Conservation (phyloP, 306 rosid genomes). For the Neltuma alba region DNA sequence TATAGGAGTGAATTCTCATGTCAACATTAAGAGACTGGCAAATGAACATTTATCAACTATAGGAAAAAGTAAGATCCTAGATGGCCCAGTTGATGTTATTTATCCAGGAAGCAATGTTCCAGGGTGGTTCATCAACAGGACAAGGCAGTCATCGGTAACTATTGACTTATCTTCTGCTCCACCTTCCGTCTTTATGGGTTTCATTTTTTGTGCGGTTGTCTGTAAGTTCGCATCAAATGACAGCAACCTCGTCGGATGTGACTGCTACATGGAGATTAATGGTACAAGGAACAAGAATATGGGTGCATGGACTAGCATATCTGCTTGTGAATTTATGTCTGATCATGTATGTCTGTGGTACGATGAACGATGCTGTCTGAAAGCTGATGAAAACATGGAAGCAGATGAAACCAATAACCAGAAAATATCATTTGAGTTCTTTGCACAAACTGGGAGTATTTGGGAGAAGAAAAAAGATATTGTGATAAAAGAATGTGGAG, state of each 20-base stretch:
- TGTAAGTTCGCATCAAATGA: background rate
- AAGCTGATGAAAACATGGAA: background rate
- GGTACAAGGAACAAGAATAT: background rate
- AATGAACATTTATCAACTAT: slow-evolving; percentile 3
- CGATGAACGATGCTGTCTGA: slow-evolving; percentile 1
- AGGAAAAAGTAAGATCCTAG: background rate
- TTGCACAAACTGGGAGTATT: background rate
- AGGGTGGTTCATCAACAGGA: slow-evolving; percentile 7
- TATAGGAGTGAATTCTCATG: background rate
- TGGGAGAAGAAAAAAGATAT: slow-evolving; percentile 5
- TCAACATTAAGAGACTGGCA: slow-evolving; percentile 11
- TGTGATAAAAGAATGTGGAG: slow-evolving; percentile 12
- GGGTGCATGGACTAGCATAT: slow-evolving; percentile 10
- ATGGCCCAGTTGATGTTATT: background rate
- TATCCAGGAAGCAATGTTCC: slow-evolving; percentile 13
- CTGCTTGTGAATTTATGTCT: background rate
- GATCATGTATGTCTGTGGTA: slow-evolving; percentile 21
- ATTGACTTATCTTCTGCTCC: slow-evolving; percentile 5
- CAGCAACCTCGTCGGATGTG: background rate
- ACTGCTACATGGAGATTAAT: background rate
- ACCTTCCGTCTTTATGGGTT: background rate
- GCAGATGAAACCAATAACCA: background rate
- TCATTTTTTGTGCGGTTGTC: slow-evolving; percentile 16
- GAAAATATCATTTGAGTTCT: slow-evolving; percentile 13
- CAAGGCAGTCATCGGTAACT: slow-evolving; percentile 7